Conservation (phyloP, 768 basidiomycete genomes). For the Tephrocybe sp. region DNA sequence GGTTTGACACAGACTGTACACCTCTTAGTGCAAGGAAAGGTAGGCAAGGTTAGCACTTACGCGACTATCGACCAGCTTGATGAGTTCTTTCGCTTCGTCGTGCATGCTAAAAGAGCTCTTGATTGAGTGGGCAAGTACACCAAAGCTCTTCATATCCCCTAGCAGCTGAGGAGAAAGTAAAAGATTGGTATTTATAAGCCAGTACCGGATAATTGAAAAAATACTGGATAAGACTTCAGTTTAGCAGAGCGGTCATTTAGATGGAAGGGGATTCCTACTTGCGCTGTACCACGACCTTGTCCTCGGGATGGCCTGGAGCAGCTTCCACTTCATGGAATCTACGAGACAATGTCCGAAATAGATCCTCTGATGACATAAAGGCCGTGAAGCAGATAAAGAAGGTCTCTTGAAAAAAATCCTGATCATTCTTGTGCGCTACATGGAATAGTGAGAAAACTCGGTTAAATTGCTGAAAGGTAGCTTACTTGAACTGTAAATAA, state of each 20-base stretch:
- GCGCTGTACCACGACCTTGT: slow-evolving; percentile 31
- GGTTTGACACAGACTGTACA: slow-evolving; percentile 1
- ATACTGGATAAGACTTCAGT: slow-evolving; percentile 25
- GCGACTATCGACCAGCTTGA: slow-evolving; percentile 27
- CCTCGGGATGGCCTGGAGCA: slow-evolving; percentile 19
- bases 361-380: slow-evolving; percentile 40
- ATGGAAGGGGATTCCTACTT: slow-evolving; percentile 28
- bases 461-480: slow-evolving; percentile 4
- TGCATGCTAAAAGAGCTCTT: slow-evolving; percentile 31
- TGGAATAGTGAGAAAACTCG: background rate
- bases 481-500: slow-evolving; percentile 37
- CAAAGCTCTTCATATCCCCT: slow-evolving; percentile 36
- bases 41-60: no score
- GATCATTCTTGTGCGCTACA: slow-evolving; percentile 31
- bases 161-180: slow-evolving; percentile 29
- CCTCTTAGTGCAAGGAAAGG: no score
- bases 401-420: slow-evolving; percentile 38
- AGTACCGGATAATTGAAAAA: slow-evolving; percentile 35
- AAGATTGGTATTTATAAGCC: slow-evolving; percentile 32
- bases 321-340: slow-evolving; percentile 35
- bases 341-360: slow-evolving; percentile 36
- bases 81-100: slow-evolving; percentile 31
- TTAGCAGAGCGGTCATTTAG: background rate
- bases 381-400: slow-evolving; percentile 42
- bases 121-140: slow-evolving; percentile 25